phyloP scores from a whole-genome alignment of 495 filamentous ascomycete genomes.

The Copromyces sp. region DNA sequence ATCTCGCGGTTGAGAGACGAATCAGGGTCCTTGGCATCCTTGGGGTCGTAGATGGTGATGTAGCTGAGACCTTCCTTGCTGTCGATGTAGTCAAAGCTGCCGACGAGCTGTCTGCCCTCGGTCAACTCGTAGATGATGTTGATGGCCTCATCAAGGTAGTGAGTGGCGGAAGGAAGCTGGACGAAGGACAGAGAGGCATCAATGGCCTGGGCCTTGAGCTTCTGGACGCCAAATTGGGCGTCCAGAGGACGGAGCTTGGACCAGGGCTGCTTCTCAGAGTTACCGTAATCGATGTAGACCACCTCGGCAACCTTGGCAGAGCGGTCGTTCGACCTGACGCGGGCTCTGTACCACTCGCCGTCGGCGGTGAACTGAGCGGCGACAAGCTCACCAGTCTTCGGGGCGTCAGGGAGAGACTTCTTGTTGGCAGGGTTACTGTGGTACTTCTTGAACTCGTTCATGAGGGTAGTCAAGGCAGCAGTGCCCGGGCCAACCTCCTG shows the following conservation, averaged over 20 bases:
- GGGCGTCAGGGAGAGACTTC: constrained; percentile 57
- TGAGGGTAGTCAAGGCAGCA: constrained; percentile 68
- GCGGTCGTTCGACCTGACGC: constrained; percentile 84
- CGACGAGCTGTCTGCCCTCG: constrained; percentile 63
- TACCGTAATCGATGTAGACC: constrained; percentile 92
- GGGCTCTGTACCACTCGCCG: constrained; percentile 87
- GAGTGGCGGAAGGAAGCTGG: constrained; percentile 65
- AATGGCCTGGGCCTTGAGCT: constrained; percentile 74
- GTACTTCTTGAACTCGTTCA: constrained; percentile 80
- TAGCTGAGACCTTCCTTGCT: constrained; percentile 65
- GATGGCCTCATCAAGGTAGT: constrained; percentile 75
- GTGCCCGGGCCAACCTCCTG: constrained; percentile 81
- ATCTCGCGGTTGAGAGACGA: constrained; percentile 83
- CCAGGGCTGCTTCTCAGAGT: constrained; percentile 82
- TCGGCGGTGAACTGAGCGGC: constrained; percentile 83
- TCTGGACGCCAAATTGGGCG: constrained; percentile 64
- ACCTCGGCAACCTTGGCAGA: constrained; percentile 79
- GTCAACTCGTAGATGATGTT: constrained; percentile 58
- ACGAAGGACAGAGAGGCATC: constrained; percentile 83
- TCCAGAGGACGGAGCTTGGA: constrained; percentile 65
- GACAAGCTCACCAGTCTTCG: constrained; percentile 85
- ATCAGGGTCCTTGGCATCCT: constrained; percentile 34
- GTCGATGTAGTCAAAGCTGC: constrained; percentile 75
- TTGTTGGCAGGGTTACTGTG: constrained; percentile 68
- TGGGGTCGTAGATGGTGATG: constrained; percentile 79